Base-by-base conservation (phyloP, 2,329 filamentous ascomycete species). In the Verticillium longisporum region DNA sequence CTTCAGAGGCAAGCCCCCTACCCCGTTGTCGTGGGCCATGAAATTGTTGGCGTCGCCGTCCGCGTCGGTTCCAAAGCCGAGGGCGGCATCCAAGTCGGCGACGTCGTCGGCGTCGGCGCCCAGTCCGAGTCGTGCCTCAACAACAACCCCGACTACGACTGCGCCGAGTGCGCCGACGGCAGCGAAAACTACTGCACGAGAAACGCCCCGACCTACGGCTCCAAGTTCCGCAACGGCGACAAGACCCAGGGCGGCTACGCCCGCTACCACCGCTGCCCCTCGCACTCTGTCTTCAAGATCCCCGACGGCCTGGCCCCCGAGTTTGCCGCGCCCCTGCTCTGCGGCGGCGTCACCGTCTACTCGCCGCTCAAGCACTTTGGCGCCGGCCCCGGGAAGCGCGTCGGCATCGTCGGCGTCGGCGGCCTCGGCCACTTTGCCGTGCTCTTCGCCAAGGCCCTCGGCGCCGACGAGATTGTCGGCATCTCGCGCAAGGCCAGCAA, bases 171-270 rank as follows among this genome's bases (percentile, higher is more conserved):
- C 77, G 83, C 83, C 65, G 83, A 83, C 66, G 82, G 86, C 65
- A 87, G 88, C 66, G 86, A 90, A 74, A 88, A 86, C 55, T 89
- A 89, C 75, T 90, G 87, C 77, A 74, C 76, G n/a, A 73, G 86
- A 62, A 80, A 82, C 70, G 73, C 83, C 21, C 78, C 82, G 59
- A 90, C 87, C 0, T 90, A 88, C 66, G 83, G 83, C 63, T 75
- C 77, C 45, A 79, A 76, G 26, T 83, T 81, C 72, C 78, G 80
- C n/a, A 78, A 82, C 37, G 89, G 88, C 60, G 86, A 88, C 56
- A 77, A 88, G 59, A 79, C 85, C 5, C 78, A 86, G 74, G 82
- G 86, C 55, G 86, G 85, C 10, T 87, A 86, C 68, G 81, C 83
- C 1, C 83, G 80, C 62, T 83, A 91, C 71, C 69, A 75, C 57